Base-by-base conservation (phyloP, 1,139 yeast species). In the Starmera stellimalicola region DNA sequence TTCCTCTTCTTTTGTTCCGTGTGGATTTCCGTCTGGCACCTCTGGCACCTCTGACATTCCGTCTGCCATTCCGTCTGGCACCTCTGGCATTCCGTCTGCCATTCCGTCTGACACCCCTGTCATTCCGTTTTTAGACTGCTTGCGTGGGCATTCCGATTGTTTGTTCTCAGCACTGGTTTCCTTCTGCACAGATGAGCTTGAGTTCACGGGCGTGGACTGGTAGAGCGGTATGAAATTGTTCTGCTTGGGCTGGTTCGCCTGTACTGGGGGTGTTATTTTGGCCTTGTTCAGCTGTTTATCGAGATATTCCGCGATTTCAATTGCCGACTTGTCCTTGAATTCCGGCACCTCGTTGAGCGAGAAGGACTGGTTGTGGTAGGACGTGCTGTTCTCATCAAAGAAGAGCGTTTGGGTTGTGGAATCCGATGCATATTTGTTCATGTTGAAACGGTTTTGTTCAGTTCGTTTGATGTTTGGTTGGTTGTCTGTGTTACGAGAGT, bases 141-240 rank as follows among this genome's bases (percentile, higher is more conserved):
- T n/a, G 12, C n/a, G n/a, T n/a, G n/a, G n/a, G n/a, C n/a, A n/a
- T n/a, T n/a, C n/a, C n/a, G n/a, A n/a, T n/a, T n/a, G n/a, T n/a
- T 26, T 14, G 28, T 18, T 12, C 28, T 26, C 28, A 26, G 28
- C 10, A 26, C n/a, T n/a, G n/a, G n/a, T 26, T 5, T 26, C 28
- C 15, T 16, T 26, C n/a, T 27, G 30, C 18, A 18, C n/a, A 12
- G 29, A 27, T 7, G 29, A 27, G n/a, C 12, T 11, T 11, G 16
- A n/a, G 9, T 10, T 15, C n/a, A 27, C 30, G 2, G 30, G 30
- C 8, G 30, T 27, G 4, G 30, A 27, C 11, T 27, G 30, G 11
- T 27, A 27, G 10, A 27, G n/a, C n/a, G 30, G 30, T 11, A 15
- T 12, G 6, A 17, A 27, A 11, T 17, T 27, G 30, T 12, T 18